These are phyloP conservation scores for Termitomyces sp. DNA, from an alignment of 768 basidiomycete genomes.

Conservation along the genomic window DNA sequence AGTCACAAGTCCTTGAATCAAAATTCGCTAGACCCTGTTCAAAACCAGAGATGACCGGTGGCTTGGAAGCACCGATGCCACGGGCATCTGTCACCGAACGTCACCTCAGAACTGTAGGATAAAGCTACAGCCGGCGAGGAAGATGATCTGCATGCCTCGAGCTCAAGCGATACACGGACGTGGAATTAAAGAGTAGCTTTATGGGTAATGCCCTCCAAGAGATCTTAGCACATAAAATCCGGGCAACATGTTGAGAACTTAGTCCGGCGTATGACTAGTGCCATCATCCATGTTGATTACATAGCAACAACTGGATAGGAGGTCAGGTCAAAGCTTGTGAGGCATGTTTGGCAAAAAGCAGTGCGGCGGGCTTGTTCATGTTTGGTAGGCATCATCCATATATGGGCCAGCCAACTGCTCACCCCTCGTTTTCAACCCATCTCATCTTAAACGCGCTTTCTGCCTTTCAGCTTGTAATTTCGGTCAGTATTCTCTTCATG, in stretches of 20 bases:
- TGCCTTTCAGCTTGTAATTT: constrained; percentile 12
- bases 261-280: neutral
- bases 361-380: constrained; percentile 22
- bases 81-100: neutral
- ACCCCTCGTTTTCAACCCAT: constrained; percentile 7
- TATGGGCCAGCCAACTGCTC: constrained; percentile 8
- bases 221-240: no score
- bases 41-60: neutral
- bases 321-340: constrained; percentile 5
- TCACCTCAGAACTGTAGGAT: neutral
- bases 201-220: no score
- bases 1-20: no score
- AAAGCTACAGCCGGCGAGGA: neutral
- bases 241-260: neutral
- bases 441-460: constrained; percentile 19
- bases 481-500: constrained; percentile 5
- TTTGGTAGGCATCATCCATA: constrained; percentile 21
- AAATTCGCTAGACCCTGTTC: neutral
- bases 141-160: neutral
- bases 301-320: neutral
- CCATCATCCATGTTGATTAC: neutral
- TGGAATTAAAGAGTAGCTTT: no score
- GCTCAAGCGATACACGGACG: neutral
- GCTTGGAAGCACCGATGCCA: neutral
- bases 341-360: constrained; percentile 11